Evolutionary conservation across 768 basidiomycete species (phyloP).

Genomic region (Phlegmacium glaucopus): DNA sequence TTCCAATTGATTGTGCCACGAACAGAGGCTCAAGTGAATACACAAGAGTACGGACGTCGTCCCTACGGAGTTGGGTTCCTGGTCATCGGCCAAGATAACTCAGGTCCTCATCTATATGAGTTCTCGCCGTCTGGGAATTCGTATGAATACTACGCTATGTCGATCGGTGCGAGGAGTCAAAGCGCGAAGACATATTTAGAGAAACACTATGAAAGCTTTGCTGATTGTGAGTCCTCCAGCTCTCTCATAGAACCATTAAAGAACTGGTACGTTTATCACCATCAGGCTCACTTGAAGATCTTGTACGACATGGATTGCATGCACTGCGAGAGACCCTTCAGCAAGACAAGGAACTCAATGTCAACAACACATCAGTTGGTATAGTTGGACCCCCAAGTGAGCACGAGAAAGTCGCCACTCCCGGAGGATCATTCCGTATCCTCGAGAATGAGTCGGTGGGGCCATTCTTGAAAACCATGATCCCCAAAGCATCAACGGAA

Average conservation of each 20-base stretch:
- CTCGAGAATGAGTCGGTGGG: constrained; percentile 77
- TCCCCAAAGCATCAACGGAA: constrained; percentile 56
- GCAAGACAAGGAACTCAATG: constrained; percentile 94
- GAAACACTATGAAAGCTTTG: constrained; percentile 86
- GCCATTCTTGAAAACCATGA: constrained; percentile 75
- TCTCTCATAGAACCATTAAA: not conserved
- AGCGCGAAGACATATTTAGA: constrained; percentile 99
- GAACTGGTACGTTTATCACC: constrained; percentile 1
- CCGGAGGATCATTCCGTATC: constrained; percentile 74
- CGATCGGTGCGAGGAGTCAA: constrained; percentile 96
- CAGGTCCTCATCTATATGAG: constrained; percentile 97
- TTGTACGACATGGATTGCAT: constrained; percentile 90
- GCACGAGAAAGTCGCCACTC: constrained; percentile 49
- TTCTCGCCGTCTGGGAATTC: constrained; percentile 97
- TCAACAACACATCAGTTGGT: constrained; percentile 92
- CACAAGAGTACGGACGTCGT: constrained; percentile 95
- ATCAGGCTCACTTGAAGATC: constrained; percentile 77
- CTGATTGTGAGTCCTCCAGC: constrained; percentile 60
- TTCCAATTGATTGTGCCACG: not conserved
- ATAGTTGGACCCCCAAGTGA: constrained; percentile 76
- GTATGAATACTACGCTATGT: constrained; percentile 98
- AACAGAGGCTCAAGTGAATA: constrained; percentile 96
- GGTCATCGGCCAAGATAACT: constrained; percentile 92
- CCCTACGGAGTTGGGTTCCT: constrained; percentile 99
- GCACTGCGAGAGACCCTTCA: constrained; percentile 96